Evolutionary conservation across 108 stramenopile genomes (phyloP).

Genomic region (Skeletonema tropicum): DNA sequence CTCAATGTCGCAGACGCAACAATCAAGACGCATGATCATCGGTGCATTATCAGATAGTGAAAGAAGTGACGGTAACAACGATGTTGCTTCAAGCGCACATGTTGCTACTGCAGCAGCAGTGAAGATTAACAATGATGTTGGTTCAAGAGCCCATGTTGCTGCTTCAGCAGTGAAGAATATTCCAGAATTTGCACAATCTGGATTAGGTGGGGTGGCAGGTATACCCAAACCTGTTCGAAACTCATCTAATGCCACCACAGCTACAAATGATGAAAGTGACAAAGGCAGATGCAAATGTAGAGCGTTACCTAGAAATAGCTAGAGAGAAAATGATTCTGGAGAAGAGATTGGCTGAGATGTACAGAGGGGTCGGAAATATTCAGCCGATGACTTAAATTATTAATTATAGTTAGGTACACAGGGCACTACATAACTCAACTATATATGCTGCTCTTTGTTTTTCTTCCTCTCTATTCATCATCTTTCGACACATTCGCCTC

Average conservation of each 20-base stretch:
- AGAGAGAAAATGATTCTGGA: background rate
- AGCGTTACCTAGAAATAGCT: background rate
- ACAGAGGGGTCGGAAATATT: too few species aligned
- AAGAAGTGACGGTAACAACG: background rate
- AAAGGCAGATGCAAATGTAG: background rate
- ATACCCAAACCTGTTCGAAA: too few species aligned
- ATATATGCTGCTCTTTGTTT: background rate
- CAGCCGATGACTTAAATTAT: too few species aligned
- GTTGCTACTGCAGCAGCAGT: background rate
- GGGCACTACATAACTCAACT: background rate
- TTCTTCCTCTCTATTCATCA: background rate
- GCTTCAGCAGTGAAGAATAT: too few species aligned
- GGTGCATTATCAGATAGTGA: background rate
- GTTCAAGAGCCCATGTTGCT: too few species aligned
- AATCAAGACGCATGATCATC: background rate
- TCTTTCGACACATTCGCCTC: constrained; percentile 3
- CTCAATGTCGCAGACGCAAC: background rate
- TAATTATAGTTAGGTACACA: too few species aligned
- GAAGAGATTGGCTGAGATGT: background rate
- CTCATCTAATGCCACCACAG: background rate
- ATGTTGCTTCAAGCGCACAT: background rate
- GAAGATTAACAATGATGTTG: too few species aligned
- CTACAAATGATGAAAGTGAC: background rate
- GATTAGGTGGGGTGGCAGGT: too few species aligned
- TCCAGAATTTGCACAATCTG: too few species aligned